Evolutionary conservation across 2,329 filamentous ascomycete genomes (phyloP), one percentile per base, ranked within the genome.

Genomic region (Penicillium glabrum): DNA sequence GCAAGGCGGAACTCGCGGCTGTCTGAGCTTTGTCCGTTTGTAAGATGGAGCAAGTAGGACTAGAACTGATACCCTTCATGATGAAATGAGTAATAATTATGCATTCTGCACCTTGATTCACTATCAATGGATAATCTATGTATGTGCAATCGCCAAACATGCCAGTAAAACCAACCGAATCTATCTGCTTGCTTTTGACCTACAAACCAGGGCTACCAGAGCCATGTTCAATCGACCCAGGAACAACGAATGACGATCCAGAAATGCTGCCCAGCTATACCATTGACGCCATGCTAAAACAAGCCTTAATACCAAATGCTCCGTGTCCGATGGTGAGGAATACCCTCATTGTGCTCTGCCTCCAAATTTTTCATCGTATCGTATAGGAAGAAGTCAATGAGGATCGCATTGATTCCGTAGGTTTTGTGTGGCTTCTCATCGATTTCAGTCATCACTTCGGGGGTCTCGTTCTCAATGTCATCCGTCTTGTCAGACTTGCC

Each of bases 311-410:
- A 97, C 93, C 93, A 97, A 60, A 97, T 96, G 69, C 91, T 96
- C 71, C 93, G 85, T 44, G 93, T 96, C 61, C 93, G 83, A 76
- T 97, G 93, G 75, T 96, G 92, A 5, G 91, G 90, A 59, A 91
- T 84, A 33, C 71, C 71, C 59, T 77, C 79, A 59, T 71, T 65
- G 73, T 51, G 86, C 80, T 62, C 80, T 72, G 77, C 79, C 73
- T 98, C 93, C 70, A 89, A 74, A 69, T 91, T 89, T 74, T 98
- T 99, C 77, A 95, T 92, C 19, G 89, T 86, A 76, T 99, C 95
- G 71, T 99, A 99, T 54, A 99, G 79, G 74, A 97, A 96, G 76
- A 98, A 99, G 75, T 99, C 95, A 61, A 99, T 95, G 66, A 99
- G 75, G 39, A 98, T 91, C 26, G 95, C 93, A 71, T 99, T 99